These are phyloP conservation scores for Plectosphaerella plurivora DNA, from an alignment of 2,329 filamentous ascomycete species.

Conservation along the genomic window DNA sequence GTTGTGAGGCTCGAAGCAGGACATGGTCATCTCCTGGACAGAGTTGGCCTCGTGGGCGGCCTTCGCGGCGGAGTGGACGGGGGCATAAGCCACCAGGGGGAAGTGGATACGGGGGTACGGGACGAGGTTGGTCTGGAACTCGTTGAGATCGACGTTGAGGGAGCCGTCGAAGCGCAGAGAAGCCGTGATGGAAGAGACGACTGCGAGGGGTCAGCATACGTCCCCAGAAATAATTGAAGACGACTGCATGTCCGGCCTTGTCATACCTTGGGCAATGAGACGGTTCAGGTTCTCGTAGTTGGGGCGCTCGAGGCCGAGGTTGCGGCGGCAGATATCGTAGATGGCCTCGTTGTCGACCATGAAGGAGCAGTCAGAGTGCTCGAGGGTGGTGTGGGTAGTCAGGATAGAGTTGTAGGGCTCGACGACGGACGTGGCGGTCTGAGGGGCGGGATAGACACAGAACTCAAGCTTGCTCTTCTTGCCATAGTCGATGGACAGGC, in stretches of 20 bases:
- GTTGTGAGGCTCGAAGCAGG: slow-evolving; percentile 99
- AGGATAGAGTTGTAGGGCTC: slow-evolving; percentile 99
- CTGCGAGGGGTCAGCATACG: slow-evolving; percentile 38
- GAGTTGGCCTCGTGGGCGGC: slow-evolving; percentile 97
- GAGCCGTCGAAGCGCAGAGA: slow-evolving; percentile 98
- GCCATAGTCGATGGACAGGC: slow-evolving; percentile 96
- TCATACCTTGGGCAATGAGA: slow-evolving; percentile 86
- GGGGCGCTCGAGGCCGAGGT: slow-evolving; percentile 93
- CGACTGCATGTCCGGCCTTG: background rate
- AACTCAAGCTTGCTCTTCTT: slow-evolving; percentile 99
- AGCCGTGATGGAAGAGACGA: slow-evolving; percentile 97
- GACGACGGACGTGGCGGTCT: slow-evolving; percentile 94
- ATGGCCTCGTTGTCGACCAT: slow-evolving; percentile 99
- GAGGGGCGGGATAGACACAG: slow-evolving; percentile 96
- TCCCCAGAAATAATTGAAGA: slow-evolving; percentile 1
- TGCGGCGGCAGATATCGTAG: slow-evolving; percentile 98
- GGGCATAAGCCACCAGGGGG: slow-evolving; percentile 93
- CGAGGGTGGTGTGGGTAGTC: slow-evolving; percentile 96
- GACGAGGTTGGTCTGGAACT: slow-evolving; percentile 99
- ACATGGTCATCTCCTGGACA: slow-evolving; percentile 96
- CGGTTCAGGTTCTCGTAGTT: slow-evolving; percentile 99
- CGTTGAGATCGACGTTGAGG: slow-evolving; percentile 98
- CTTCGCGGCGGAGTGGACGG: slow-evolving; percentile 92
- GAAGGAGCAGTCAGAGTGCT: slow-evolving; percentile 99
- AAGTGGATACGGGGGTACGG: slow-evolving; percentile 99